Percentiles rank a stretch among this genome's conserved stretches.
Evolutionary conservation across 2,329 filamentous ascomycete genomes (phyloP).

Genomic region (Hypoxylon sp.): DNA sequence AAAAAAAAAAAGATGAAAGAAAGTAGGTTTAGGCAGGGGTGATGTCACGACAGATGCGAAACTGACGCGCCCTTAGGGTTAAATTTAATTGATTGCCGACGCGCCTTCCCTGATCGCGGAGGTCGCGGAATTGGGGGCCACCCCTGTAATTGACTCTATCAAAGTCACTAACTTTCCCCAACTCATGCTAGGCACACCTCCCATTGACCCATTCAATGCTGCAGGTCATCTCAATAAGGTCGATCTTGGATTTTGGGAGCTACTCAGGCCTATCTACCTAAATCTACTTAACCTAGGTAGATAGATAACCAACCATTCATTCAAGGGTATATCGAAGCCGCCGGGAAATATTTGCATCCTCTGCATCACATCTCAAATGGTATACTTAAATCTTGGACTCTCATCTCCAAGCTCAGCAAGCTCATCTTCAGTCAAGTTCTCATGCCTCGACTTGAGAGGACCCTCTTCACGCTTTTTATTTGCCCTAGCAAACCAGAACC

Average conservation of each 20-base stretch:
- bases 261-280: too few relatives aligned
- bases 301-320: not conserved
- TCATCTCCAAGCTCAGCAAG: constrained; percentile 64
- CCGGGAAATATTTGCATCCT: not conserved
- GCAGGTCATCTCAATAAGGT: too few relatives aligned
- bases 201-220: too few relatives aligned
- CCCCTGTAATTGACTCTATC: not conserved
- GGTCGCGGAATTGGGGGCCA: constrained; percentile 24
- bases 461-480: constrained; percentile 61
- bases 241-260: too few relatives aligned
- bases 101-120: constrained; percentile 27
- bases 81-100: constrained; percentile 27
- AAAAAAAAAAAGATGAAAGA: constrained; percentile 4
- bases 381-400: constrained; percentile 63
- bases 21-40: constrained; percentile 21
- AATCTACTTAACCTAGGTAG: too few relatives aligned
- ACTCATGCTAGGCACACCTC: too few relatives aligned
- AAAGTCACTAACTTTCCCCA: not conserved
- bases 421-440: constrained; percentile 59
- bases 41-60: constrained; percentile 41
- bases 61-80: constrained; percentile 37
- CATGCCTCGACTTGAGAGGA: constrained; percentile 54
- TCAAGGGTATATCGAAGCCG: not conserved
- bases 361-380: constrained; percentile 46
- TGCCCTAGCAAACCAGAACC: constrained; percentile 61